These are phyloP conservation scores for Colletotrichum liriopes DNA, from an alignment of 2,329 filamentous ascomycete species.

Conservation along the genomic window DNA sequence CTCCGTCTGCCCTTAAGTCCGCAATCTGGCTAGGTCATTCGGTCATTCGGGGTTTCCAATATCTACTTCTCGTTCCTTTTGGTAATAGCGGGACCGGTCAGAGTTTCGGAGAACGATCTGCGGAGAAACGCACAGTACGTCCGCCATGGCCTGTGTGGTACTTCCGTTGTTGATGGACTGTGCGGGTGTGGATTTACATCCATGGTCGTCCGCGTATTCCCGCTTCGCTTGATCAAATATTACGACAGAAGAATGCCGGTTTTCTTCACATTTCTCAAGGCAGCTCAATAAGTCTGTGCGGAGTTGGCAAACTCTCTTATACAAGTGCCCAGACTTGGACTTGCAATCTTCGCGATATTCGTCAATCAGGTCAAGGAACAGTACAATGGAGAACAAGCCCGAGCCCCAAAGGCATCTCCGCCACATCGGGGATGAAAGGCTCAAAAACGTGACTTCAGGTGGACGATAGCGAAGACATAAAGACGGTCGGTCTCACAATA, in stretches of 20 bases:
- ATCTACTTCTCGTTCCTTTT: not conserved
- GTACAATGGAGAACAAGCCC: too few relatives aligned
- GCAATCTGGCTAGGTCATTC: not conserved
- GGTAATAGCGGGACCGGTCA: not conserved
- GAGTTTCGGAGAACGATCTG: not conserved
- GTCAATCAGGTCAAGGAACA: too few relatives aligned
- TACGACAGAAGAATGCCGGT: not conserved
- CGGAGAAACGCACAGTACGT: not conserved
- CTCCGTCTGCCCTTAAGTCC: not conserved
- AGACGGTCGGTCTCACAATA: too few relatives aligned
- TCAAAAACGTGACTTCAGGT: too few relatives aligned
- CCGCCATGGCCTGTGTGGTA: not conserved
- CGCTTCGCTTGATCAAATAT: not conserved
- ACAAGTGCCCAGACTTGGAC: too few relatives aligned
- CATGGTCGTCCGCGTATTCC: not conserved
- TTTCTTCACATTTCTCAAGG: too few relatives aligned
- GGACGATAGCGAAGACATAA: too few relatives aligned
- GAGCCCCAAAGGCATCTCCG: too few relatives aligned
- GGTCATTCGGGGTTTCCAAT: not conserved
- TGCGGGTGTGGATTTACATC: not conserved
- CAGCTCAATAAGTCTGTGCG: too few relatives aligned
- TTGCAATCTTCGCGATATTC: too few relatives aligned
- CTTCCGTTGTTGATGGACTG: not conserved
- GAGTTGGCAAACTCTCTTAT: too few relatives aligned
- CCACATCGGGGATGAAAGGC: too few relatives aligned